Percentiles rank a stretch among this genome's conserved stretches.
Evolutionary conservation across 768 basidiomycete genomes (phyloP).

Genomic region (Termitomyces sp.): DNA sequence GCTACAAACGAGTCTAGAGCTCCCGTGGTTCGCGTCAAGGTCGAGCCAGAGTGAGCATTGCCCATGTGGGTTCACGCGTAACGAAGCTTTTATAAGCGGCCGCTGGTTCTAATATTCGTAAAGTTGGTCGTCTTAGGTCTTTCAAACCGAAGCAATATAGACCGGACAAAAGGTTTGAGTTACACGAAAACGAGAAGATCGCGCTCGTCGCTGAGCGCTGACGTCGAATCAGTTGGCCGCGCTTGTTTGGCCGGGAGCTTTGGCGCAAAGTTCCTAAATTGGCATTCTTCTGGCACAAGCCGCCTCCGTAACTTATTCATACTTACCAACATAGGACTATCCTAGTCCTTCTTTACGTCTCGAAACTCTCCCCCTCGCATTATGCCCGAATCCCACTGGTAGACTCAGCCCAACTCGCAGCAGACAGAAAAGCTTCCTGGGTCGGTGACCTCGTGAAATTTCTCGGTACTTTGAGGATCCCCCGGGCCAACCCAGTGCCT

Average conservation of each 20-base stretch:
- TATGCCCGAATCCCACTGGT: too few species aligned
- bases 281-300: background rate
- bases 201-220: background rate
- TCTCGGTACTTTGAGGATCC: too few species aligned
- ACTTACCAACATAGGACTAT: too few species aligned
- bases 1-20: conserved; percentile 89
- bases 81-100: background rate
- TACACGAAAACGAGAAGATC: background rate
- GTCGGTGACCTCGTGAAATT: too few species aligned
- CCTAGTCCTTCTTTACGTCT: background rate
- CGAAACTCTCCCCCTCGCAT: too few species aligned
- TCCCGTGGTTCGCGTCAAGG: conserved; percentile 66
- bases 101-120: background rate
- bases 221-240: background rate
- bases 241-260: background rate
- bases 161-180: background rate
- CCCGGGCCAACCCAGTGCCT: too few species aligned
- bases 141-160: background rate
- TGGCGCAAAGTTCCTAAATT: background rate
- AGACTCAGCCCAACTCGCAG: too few species aligned
- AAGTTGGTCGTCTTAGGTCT: background rate
- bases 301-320: too few species aligned
- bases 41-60: conserved; percentile 67
- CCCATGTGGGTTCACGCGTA: conserved; percentile 47
- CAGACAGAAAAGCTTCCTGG: too few species aligned